A percentile compares a stretch with the other conserved stretches of the same genome.
Evolutionary conservation across 148 eudicot genomes (phyloP).

Genomic region (Spergularia bocconei): DNA sequence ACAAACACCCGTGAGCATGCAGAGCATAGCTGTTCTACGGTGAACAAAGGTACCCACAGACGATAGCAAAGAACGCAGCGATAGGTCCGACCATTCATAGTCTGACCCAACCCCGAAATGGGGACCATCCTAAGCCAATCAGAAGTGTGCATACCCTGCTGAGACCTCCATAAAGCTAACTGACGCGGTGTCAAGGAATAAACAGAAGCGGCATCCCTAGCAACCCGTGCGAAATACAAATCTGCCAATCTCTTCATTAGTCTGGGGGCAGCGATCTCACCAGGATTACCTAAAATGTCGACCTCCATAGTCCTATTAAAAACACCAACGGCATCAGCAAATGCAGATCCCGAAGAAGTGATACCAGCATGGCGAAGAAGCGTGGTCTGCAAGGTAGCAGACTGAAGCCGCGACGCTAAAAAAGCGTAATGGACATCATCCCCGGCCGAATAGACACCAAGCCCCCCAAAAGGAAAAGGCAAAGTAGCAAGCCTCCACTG

Average conservation of each 20-base stretch:
- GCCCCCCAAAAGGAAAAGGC: neutral
- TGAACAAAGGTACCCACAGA: neutral
- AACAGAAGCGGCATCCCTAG: too few relatives aligned
- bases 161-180: neutral
- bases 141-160: neutral
- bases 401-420: neutral
- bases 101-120: neutral
- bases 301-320: neutral
- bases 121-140: neutral
- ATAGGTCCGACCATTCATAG: neutral
- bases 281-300: neutral
- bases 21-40: neutral
- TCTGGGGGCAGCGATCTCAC: conserved; percentile 1
- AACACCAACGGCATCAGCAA: neutral
- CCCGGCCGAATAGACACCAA: neutral
- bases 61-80: neutral
- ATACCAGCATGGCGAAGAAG: neutral
- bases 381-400: neutral
- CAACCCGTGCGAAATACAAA: neutral
- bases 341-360: neutral
- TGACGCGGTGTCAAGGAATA: neutral
- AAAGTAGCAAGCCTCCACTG: neutral
- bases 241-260: neutral
- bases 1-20: neutral
- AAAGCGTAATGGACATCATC: too few relatives aligned